Base-by-base conservation (phyloP, 1,284 basidiomycete species). In the Chalciporus sp. region DNA sequence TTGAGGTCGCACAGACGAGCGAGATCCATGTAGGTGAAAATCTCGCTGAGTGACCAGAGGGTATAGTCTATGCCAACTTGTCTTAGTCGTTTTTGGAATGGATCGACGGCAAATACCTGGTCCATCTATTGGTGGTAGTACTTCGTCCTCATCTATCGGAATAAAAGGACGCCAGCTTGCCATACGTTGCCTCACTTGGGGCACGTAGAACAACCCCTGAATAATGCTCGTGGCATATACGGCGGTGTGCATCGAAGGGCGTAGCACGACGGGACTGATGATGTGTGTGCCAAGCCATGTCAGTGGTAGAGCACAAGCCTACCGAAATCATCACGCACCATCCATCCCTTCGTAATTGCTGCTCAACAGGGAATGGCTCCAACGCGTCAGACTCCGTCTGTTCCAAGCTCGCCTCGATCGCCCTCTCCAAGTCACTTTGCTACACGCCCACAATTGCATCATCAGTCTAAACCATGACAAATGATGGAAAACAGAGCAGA, bases 11-110 rank as follows among this genome's bases (percentile, higher is more conserved):
- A 72, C 16, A 76, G 52, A 2, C 68, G 66, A 9, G 74, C 74
- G 14, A 78, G 60, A 51, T 90, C 86, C 74, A 90, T 78, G 58
- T 86, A 81, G 2, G 80, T 77, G 63, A 85, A 87, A 35, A 85
- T 71, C 61, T 87, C 85, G 35, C 84, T 72, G 28, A 88, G 64
- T n/a, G 74, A 74, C 75, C 77, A 82, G 31, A 83, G 65, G 1
- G 77, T 68, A 29, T 71, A 66, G 8, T 76, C 79, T 81, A 52
- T 23, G 23, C 23, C 23, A 23, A 23, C 6, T 23, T 23, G 23
- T 23, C 23, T 23, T 23, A 23, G 23, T 23, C 23, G 23, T 16
- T 14, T 33, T 12, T 33, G 3, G 11, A 33, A 33, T 33, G 4
- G 12, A 33, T 14, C 12, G 12, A 37, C 6, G 17, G 16, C 29